phyloP scores from a whole-genome alignment of 345 rosid genomes.

The Dipteronia dyeriana region DNA sequence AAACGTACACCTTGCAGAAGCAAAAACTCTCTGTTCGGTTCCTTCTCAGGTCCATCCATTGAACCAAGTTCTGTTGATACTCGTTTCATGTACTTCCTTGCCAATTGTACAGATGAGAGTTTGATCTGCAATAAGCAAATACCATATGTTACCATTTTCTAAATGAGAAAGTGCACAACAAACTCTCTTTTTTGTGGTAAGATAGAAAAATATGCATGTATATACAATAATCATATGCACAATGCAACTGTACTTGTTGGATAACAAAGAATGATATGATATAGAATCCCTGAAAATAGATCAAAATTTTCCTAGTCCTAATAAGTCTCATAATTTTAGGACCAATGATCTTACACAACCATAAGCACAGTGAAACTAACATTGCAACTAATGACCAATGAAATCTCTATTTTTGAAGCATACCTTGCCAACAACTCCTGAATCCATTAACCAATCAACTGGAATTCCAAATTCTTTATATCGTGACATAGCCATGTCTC shows the following conservation, averaged over 20 bases:
- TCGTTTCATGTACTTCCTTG: conserved; percentile 96
- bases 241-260: conserved; percentile 2
- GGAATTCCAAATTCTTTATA: conserved; percentile 92
- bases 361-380: not conserved
- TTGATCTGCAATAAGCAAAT: conserved; percentile 63
- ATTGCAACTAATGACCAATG: not conserved
- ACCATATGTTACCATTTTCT: not conserved
- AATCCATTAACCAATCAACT: conserved; percentile 76
- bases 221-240: not conserved
- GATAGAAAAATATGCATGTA: not conserved
- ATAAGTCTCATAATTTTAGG: not conserved
- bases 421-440: conserved; percentile 98
- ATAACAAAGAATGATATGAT: not conserved
- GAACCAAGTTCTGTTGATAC: conserved; percentile 85
- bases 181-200: not conserved
- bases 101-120: conserved; percentile 91
- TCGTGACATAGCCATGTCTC: conserved; percentile 90
- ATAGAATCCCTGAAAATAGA: not conserved
- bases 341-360: not conserved
- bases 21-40: conserved; percentile 91
- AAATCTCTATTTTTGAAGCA: conserved; percentile 6
- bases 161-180: not conserved
- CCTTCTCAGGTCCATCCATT: conserved; percentile 74
- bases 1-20: conserved; percentile 93
- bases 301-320: not conserved